Percentiles rank a stretch among this genome's conserved stretches.
These are phyloP conservation scores for Thelonectria discophora DNA, from an alignment of 2,329 filamentous ascomycete genomes.

Conservation along the genomic window DNA sequence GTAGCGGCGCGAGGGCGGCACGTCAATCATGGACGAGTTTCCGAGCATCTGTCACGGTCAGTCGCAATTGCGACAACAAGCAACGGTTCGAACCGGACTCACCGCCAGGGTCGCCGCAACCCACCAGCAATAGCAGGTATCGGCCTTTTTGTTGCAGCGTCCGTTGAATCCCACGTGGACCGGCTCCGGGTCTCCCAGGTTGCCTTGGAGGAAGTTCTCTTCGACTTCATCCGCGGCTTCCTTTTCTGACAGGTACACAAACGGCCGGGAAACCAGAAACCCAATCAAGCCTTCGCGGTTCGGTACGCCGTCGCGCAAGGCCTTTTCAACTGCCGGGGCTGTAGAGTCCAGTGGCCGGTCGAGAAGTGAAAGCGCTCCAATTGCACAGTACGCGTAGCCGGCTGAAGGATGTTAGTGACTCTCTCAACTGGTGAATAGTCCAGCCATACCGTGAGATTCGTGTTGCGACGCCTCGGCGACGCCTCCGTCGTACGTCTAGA, in stretches of 20 bases:
- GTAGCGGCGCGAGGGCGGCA: slow-evolving; percentile 73
- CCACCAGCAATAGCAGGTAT: slow-evolving; percentile 98
- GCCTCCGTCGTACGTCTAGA: slow-evolving; percentile 83
- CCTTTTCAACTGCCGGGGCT: slow-evolving; percentile 30
- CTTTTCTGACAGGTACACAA: slow-evolving; percentile 62
- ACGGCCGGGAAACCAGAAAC: slow-evolving; percentile 74
- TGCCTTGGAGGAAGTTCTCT: slow-evolving; percentile 48
- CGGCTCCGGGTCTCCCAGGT: slow-evolving; percentile 46
- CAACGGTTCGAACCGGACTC: slow-evolving; percentile 20
- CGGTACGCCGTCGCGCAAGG: slow-evolving; percentile 49
- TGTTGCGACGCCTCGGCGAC: slow-evolving; percentile 80
- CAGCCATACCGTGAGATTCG: slow-evolving; percentile 78
- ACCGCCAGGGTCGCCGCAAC: slow-evolving; percentile 71
- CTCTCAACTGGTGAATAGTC: slow-evolving; percentile 14
- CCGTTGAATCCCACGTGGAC: slow-evolving; percentile 84
- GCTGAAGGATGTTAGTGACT: slow-evolving; percentile 56
- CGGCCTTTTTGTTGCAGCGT: slow-evolving; percentile 86
- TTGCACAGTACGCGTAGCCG: slow-evolving; percentile 90
- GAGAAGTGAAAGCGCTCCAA: slow-evolving; percentile 81
- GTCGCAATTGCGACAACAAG: background rate
- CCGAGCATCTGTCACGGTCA: slow-evolving; percentile 64
- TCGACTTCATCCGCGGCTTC: slow-evolving; percentile 58
- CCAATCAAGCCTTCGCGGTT: slow-evolving; percentile 46
- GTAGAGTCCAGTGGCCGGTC: slow-evolving; percentile 61
- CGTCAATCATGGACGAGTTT: slow-evolving; percentile 65